A percentile compares a stretch with the other conserved stretches of the same genome.
phyloP scores from a whole-genome alignment of 805 yeast species.

The Teunomyces cretensis region DNA sequence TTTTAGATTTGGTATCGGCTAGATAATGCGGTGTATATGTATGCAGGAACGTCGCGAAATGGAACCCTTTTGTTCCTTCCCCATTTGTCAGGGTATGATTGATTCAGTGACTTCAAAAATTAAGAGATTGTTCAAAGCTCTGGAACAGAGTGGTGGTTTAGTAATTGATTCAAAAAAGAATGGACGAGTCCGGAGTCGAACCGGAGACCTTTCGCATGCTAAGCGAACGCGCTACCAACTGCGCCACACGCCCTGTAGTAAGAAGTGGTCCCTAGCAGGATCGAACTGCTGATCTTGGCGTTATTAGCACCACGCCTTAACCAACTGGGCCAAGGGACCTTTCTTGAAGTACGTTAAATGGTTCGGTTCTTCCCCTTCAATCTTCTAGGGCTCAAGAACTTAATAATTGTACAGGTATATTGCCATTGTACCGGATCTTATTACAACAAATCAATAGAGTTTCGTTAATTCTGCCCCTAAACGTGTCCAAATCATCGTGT shows the following conservation, averaged over 20 bases:
- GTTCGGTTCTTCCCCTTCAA: too few species aligned
- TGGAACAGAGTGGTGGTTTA: too few species aligned
- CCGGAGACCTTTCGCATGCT: conserved; percentile 52
- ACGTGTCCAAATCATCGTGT: too few species aligned
- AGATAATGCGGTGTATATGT: neutral
- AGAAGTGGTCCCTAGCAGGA: conserved; percentile 75
- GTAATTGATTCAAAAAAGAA: conserved; percentile 13
- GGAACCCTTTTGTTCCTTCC: too few species aligned
- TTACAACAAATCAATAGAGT: too few species aligned
- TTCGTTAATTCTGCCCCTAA: too few species aligned
- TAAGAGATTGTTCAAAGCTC: too few species aligned
- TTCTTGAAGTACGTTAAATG: neutral
- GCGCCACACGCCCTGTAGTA: conserved; percentile 44
- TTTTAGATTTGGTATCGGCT: neutral
- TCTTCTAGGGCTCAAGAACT: too few species aligned
- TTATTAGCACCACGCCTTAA: conserved; percentile 55
- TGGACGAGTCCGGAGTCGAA: conserved; percentile 45
- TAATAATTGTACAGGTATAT: too few species aligned
- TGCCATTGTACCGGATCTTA: too few species aligned
- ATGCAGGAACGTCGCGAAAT: neutral
- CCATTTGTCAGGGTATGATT: too few species aligned
- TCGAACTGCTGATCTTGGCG: conserved; percentile 79
- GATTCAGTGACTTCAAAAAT: neutral
- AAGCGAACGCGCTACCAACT: conserved; percentile 52
- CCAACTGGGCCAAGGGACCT: conserved; percentile 57